Evolutionary conservation across 768 basidiomycete genomes (phyloP), one percentile per base, ranked within the genome.

Genomic region (Myochromella boudieri): DNA sequence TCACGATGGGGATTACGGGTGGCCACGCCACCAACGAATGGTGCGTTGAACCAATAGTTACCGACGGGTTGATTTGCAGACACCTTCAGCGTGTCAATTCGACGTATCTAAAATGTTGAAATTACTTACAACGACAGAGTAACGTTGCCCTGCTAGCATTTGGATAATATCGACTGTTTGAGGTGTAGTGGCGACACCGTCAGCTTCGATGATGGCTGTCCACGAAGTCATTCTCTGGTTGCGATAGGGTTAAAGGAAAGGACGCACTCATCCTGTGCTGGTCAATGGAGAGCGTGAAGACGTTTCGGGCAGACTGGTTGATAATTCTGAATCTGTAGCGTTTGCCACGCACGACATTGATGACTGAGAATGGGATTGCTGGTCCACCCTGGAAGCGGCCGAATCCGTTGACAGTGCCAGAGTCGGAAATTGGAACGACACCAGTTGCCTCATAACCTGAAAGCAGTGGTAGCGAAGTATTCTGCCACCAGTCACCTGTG

Each of bases 281-380:
- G 27, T 68, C 63, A n/a, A 68, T 44, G 8, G 61, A 64, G 46
- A 70, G 58, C 17, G 54, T 61, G 54, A 67, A 68, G 29, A 58
- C 60, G 20, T 68, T 64, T 26, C 68, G 60, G 33, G 77, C 76
- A n/a, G 74, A 71, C 17, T 60, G 64, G 39, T 66, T 67, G 49
- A 81, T 57, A 17, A 80, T 32, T 6, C 77, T 74, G 56, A 80
- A 69, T 24, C 78, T 71, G 53, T 78, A 79, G 21, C 77, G 64
- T 32, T 61, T 60, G 6, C 69, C 71, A 0, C 37, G 41, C 5
- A 51, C 36, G 33, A 78, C 72, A 42, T 66, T 60, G 40, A 72
- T 54, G 3, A 75, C 64, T 0, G 74, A 49, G 27, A 72, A 65
- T 0, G 68, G 60, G 3, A 58, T 55, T 11, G 37, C 36, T 14